Conservation (phyloP, 208 protist species). For the Herpetomonas samuelpessoai region DNA sequence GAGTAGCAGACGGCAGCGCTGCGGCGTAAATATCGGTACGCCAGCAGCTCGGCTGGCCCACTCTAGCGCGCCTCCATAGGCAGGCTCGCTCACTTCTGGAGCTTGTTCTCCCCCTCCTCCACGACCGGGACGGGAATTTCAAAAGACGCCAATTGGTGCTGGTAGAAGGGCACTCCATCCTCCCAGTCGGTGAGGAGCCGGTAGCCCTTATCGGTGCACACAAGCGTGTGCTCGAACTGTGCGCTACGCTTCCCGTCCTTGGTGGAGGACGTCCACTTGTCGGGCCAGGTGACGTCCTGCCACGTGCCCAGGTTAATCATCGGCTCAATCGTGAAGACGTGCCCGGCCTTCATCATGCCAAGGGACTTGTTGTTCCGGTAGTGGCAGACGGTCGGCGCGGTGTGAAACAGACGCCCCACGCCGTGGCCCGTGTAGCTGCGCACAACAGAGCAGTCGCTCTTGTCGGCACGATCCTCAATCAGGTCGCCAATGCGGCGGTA, state of each 20-base stretch:
- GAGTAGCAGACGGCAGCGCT: too few species aligned
- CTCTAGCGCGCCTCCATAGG: too few species aligned
- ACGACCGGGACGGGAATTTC: conserved; percentile 55
- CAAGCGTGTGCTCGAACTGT: conserved; percentile 99
- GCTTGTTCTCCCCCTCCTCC: conserved; percentile 60
- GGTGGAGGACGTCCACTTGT: conserved; percentile 97
- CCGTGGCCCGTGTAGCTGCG: conserved; percentile 94
- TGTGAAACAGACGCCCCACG: conserved; percentile 93
- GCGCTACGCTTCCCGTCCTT: conserved; percentile 95
- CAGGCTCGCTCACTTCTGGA: conserved; percentile 21
- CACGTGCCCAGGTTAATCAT: conserved; percentile 97
- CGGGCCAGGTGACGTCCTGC: conserved; percentile 93
- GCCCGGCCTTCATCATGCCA: conserved; percentile 90
- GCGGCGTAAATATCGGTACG: too few species aligned
- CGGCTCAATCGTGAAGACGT: conserved; percentile 99
- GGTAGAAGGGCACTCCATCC: conserved; percentile 81
- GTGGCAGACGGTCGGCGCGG: conserved; percentile 90
- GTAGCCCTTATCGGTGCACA: conserved; percentile 92
- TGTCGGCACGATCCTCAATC: conserved; percentile 76
- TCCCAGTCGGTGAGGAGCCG: conserved; percentile 86
- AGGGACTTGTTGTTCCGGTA: conserved; percentile 91
- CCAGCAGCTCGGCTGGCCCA: too few species aligned
- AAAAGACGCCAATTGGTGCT: conserved; percentile 78
- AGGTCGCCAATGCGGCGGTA: conserved; percentile 82
- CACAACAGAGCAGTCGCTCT: conserved; percentile 68